phyloP scores from a whole-genome alignment of 768 basidiomycete species.

The Mycena belliarum region DNA sequence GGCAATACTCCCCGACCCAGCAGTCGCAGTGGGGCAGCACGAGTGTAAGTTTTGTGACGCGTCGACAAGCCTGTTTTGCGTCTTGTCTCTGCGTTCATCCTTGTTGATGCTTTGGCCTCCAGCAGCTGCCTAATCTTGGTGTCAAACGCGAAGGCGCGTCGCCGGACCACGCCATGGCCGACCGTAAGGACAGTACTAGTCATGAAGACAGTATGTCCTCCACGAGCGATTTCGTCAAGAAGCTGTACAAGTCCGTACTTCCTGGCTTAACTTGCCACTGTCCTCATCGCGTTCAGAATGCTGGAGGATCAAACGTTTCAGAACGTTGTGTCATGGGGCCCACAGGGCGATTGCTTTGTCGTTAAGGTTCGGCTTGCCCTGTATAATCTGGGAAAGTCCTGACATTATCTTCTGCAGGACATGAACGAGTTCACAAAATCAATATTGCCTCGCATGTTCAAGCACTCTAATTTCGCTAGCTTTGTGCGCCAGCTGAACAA shows the following conservation, averaged over 20 bases:
- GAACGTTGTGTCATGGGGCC: constrained; percentile 80
- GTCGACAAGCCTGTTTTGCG: constrained; percentile 2
- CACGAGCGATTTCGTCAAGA: constrained; percentile 94
- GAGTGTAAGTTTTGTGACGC: constrained; percentile 19
- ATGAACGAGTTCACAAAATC: constrained; percentile 96
- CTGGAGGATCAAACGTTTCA: constrained; percentile 77
- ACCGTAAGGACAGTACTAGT: constrained; percentile 14
- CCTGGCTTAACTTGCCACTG: not conserved
- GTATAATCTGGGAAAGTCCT: not conserved
- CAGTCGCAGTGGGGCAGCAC: constrained; percentile 16
- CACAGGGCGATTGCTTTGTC: constrained; percentile 84
- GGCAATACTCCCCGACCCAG: constrained; percentile 19
- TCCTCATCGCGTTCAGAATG: constrained; percentile 57
- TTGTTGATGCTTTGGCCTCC: constrained; percentile 14
- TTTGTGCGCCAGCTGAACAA: constrained; percentile 95
- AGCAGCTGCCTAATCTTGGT: constrained; percentile 18
- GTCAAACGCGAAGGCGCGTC: constrained; percentile 22
- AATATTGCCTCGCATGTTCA: constrained; percentile 90
- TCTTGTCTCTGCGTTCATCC: not conserved
- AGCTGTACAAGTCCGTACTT: constrained; percentile 77
- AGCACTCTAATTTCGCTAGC: constrained; percentile 91
- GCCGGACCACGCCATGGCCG: constrained; percentile 15
- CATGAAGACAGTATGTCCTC: constrained; percentile 78
- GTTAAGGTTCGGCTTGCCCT: constrained; percentile 57
- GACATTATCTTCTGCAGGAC: constrained; percentile 40